phyloP scores from a whole-genome alignment of 1,139 yeast species.

The Scheffersomyces illinoinensis region DNA sequence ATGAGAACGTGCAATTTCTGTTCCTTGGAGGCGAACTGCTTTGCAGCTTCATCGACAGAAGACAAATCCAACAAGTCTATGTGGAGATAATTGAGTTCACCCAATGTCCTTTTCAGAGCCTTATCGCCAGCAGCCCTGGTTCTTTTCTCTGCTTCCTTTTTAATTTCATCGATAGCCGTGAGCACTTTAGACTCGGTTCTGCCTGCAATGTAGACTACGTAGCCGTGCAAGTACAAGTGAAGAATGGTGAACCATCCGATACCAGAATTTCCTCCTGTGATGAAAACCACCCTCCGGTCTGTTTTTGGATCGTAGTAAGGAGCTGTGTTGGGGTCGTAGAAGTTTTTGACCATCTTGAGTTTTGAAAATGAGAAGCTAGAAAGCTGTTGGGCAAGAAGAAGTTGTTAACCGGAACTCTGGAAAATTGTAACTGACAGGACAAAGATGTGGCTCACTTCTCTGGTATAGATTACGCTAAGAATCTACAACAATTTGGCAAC shows the following conservation, averaged over 20 bases:
- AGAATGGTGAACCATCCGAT: constrained; percentile 76
- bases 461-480: background rate
- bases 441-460: no score
- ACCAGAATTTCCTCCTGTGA: constrained; percentile 83
- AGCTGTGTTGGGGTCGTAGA: constrained; percentile 26
- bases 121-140: constrained; percentile 19
- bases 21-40: constrained; percentile 24
- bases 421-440: no score
- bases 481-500: background rate
- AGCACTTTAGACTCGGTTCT: constrained; percentile 57
- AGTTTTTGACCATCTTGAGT: constrained; percentile 2
- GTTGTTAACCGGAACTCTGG: background rate
- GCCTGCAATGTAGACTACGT: constrained; percentile 71
- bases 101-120: constrained; percentile 16
- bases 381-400: background rate
- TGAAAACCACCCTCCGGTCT: constrained; percentile 61
- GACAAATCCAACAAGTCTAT: constrained; percentile 36
- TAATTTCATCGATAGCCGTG: constrained; percentile 56
- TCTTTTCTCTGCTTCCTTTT: constrained; percentile 49
- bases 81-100: constrained; percentile 28
- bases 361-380: background rate
- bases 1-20: constrained; percentile 33
- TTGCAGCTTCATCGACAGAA: constrained; percentile 32
- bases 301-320: constrained; percentile 39
- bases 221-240: constrained; percentile 79